phyloP scores from a whole-genome alignment of 2,329 filamentous ascomycete species.

The Aspergillus eucalypticola region DNA sequence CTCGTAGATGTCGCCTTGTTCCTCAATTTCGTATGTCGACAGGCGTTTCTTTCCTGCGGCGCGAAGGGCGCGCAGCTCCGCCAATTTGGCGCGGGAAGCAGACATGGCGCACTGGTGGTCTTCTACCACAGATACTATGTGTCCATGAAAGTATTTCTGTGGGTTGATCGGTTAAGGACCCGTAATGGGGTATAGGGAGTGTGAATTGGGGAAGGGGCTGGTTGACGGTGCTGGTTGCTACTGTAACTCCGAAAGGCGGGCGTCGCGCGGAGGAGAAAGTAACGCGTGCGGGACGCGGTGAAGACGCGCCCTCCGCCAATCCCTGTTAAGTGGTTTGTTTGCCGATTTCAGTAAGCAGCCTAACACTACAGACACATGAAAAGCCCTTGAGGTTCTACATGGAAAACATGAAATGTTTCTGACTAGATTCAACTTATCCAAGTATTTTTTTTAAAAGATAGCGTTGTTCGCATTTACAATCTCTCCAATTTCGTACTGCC shows the following conservation, averaged over 20 bases:
- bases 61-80: conserved; percentile 80
- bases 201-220: conserved; percentile 18
- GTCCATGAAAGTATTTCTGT: conserved; percentile 5
- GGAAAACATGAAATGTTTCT: no score
- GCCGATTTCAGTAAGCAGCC: neutral
- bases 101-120: conserved; percentile 28
- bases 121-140: neutral
- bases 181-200: neutral
- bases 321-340: conserved; percentile 24
- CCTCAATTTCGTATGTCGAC: conserved; percentile 80
- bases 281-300: conserved; percentile 26
- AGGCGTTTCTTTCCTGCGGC: conserved; percentile 89
- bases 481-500: neutral
- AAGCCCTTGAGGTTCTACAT: neutral
- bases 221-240: neutral
- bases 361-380: neutral
- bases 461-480: neutral
- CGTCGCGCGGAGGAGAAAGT: conserved; percentile 20
- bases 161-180: neutral
- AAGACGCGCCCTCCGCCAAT: conserved; percentile 26
- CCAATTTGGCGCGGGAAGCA: conserved; percentile 45
- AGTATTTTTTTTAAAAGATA: no score
- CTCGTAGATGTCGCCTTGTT: conserved; percentile 85
- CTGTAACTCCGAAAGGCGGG: conserved; percentile 6
- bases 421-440: neutral